phyloP scores from a whole-genome alignment of 768 basidiomycete species.

The Mycena pura region DNA sequence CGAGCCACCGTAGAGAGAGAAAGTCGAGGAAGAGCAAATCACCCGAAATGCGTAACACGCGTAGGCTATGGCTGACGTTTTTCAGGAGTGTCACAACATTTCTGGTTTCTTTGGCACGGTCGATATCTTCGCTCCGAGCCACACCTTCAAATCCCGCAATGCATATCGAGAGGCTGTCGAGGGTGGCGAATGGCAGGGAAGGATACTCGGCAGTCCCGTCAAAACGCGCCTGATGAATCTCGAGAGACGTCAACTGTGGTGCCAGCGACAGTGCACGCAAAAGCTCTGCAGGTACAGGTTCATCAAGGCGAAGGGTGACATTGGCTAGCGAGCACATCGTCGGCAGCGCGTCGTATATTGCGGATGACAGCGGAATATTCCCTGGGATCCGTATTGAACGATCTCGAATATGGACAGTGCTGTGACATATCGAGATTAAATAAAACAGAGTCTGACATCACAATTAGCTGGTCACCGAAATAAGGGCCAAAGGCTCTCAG shows the following conservation, averaged over 20 bases:
- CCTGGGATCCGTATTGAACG: neutral
- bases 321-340: neutral
- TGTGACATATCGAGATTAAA: neutral
- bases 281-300: neutral
- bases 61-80: neutral
- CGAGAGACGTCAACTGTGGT: neutral
- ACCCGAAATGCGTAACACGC: neutral
- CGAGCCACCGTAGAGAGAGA: neutral
- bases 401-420: constrained; percentile 1
- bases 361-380: neutral
- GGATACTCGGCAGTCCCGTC: neutral
- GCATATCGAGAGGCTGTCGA: neutral
- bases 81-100: neutral
- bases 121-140: neutral
- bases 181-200: neutral
- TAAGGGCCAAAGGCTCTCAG: neutral
- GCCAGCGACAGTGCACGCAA: neutral
- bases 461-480: neutral
- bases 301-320: neutral
- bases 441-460: neutral
- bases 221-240: constrained; percentile 7
- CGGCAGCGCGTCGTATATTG: neutral
- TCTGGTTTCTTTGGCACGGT: neutral
- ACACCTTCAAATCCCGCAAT: neutral
- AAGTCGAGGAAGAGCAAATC: neutral